Base-by-base conservation (phyloP, 2,329 filamentous ascomycete genomes). In the Rhynchosporium secalis region DNA sequence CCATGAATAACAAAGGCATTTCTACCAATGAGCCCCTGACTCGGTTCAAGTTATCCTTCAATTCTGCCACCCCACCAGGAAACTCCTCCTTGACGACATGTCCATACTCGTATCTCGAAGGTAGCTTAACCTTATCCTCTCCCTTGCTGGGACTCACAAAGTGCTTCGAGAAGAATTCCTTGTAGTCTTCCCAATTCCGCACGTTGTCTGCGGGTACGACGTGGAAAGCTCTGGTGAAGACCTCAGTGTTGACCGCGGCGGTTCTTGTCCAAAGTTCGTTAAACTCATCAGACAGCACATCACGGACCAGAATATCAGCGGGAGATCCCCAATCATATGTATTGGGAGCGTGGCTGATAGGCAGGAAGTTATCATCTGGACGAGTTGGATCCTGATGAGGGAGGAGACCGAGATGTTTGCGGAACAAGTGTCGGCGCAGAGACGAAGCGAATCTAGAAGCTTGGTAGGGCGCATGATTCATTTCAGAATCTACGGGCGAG, bases 1-100 rank as follows among this genome's bases (percentile, higher is more conserved):
- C 88, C 74, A 96, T 78, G 79, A 97, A 97, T 68, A 91, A 80
- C 69, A 97, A 79, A 33, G 92, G 92, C 93, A 97, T 97, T 80
- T 96, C 91, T 7, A 97, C 89, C 51, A 92, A 76, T 8, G 83
- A 90, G 2, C 90, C 90, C 64, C 86, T 83, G 45, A 93, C 80
- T 59, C 84, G 81, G 60, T 81, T 80, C 60, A 93, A 77, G 77
- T 86, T 83, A 56, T 88, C 84, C 78, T 91, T 92, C 63, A 92
- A 80, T 74, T 90, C 87, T n/a, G 78, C 78, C 49, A 88, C 86
- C 7, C 93, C 90, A 66, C 88, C 84, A 0, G 83, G 80, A 75
- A 96, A 91, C 72, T 94, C 86, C 57, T 90, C 88, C 71, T 85
- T 86, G 51, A 96, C 90, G 1, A 96, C 90, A 77, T 97, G 94